These are phyloP conservation scores for Rhodotorula taiwanensis DNA, from an alignment of 768 basidiomycete species.

Conservation along the genomic window DNA sequence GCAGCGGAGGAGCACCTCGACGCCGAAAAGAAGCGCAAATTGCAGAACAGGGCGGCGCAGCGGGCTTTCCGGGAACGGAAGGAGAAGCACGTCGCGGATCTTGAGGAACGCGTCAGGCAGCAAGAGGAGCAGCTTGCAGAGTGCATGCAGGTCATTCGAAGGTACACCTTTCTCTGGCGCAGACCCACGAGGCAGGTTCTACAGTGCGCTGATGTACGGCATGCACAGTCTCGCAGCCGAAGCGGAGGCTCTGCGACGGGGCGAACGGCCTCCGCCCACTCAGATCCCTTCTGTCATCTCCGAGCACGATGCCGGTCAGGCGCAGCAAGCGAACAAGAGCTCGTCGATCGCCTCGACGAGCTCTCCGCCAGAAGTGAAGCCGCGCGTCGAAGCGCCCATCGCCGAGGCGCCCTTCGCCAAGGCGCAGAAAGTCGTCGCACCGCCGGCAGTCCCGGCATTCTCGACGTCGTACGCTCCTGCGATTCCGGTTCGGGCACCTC, in stretches of 20 bases:
- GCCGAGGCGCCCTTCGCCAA: too few relatives aligned
- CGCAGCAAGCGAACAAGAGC: too few relatives aligned
- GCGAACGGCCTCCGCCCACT: constrained; percentile 4
- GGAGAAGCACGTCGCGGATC: constrained; percentile 93
- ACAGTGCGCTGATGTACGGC: background rate
- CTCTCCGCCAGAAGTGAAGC: too few relatives aligned
- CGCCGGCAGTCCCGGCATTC: too few relatives aligned
- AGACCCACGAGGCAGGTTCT: too few relatives aligned
- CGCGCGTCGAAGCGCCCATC: too few relatives aligned
- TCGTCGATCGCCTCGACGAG: too few relatives aligned
- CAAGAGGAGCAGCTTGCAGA: constrained; percentile 72
- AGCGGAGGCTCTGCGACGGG: constrained; percentile 21
- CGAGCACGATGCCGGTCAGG: too few relatives aligned
- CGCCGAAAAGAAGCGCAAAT: constrained; percentile 64
- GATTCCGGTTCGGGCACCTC: too few relatives aligned
- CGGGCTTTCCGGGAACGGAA: constrained; percentile 93
- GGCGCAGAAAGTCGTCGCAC: too few relatives aligned
- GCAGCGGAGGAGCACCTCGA: constrained; percentile 10
- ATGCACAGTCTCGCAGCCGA: constrained; percentile 9
- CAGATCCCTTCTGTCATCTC: background rate
- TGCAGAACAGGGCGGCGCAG: constrained; percentile 94
- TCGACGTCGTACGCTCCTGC: background rate
- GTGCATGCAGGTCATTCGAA: background rate
- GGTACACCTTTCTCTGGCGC: constrained; percentile 3
- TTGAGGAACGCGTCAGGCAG: constrained; percentile 83